These are phyloP conservation scores for Penicillium pancosmium DNA, from an alignment of 495 filamentous ascomycete species.

Conservation along the genomic window DNA sequence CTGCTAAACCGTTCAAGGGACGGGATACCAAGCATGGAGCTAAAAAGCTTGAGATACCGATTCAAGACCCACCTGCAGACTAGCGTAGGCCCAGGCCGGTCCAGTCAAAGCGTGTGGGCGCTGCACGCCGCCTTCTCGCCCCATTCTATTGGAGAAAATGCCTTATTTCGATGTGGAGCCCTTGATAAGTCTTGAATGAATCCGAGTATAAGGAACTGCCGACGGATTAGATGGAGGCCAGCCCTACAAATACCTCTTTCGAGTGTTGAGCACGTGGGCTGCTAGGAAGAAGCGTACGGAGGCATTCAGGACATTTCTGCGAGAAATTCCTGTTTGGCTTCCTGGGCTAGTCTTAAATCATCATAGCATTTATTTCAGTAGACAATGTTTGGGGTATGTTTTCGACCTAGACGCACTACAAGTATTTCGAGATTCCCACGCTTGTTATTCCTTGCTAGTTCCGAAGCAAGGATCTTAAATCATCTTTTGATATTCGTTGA, in stretches of 20 bases:
- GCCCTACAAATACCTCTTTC: not conserved
- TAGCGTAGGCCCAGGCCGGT: not conserved
- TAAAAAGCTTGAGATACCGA: not conserved
- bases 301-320: not conserved
- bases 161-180: not conserved
- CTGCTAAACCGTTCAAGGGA: not conserved
- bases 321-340: not conserved
- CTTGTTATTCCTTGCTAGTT: no score
- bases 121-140: not conserved
- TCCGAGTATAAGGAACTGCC: not conserved
- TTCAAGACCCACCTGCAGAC: not conserved
- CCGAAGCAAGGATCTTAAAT: no score
- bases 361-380: not conserved
- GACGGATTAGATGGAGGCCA: not conserved
- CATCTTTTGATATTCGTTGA: slow-evolving; percentile 24
- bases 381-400: not conserved
- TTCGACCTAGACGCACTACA: no score
- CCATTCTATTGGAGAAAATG: not conserved
- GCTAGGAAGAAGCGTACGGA: not conserved
- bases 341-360: not conserved
- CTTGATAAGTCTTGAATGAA: not conserved
- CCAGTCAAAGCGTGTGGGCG: not conserved
- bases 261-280: not conserved
- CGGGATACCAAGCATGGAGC: not conserved
- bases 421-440: no score